Evolutionary conservation across 164 flowering plant genomes (phyloP).

Genomic region (Annona cherimola): DNA sequence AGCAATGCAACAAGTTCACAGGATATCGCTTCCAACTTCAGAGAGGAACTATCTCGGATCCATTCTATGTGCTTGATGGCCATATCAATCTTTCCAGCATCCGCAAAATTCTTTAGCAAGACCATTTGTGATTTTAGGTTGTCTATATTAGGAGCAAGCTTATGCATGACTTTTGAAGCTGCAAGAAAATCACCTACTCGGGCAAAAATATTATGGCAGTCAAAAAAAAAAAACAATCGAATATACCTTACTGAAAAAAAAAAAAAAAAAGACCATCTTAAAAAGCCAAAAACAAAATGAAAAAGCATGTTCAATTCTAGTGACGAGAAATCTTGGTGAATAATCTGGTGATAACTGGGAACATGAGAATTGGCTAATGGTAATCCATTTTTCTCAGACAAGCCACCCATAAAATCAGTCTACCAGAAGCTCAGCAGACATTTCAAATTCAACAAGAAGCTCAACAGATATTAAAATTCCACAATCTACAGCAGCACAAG

Average conservation of each 20-base stretch:
- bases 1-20: slow-evolving; percentile 46
- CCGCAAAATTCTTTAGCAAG: slow-evolving; percentile 55
- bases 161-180: slow-evolving; percentile 48
- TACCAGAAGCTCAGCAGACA: too few relatives aligned
- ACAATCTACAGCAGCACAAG: not conserved
- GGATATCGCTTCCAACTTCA: slow-evolving; percentile 32
- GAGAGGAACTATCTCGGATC: slow-evolving; percentile 40
- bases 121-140: slow-evolving; percentile 38
- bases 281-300: too few relatives aligned
- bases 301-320: too few relatives aligned
- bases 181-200: slow-evolving; percentile 46
- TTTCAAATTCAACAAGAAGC: not conserved
- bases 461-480: not conserved
- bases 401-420: too few relatives aligned
- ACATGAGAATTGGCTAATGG: too few relatives aligned
- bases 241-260: not conserved
- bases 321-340: too few relatives aligned
- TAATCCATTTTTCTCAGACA: too few relatives aligned
- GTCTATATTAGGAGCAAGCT: slow-evolving; percentile 21
- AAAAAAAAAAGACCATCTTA: too few relatives aligned
- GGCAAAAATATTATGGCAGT: not conserved
- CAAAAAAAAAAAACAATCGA: not conserved
- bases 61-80: slow-evolving; percentile 52
- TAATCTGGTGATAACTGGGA: too few relatives aligned
- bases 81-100: slow-evolving; percentile 44